Base-by-base conservation (phyloP, 129 eudicot species). In the Lactuca saligna region DNA sequence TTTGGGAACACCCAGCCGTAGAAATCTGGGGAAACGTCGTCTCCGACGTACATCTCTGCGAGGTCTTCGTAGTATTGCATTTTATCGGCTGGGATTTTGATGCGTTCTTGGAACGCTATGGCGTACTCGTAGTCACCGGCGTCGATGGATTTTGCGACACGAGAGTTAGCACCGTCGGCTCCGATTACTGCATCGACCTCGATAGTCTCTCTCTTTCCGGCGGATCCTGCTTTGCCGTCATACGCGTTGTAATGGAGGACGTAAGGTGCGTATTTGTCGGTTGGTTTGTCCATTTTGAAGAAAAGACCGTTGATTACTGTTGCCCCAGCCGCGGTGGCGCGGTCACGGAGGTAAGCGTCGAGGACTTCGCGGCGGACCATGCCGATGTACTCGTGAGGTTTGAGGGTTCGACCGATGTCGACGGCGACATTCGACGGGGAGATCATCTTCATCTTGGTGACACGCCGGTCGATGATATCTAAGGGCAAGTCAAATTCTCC, bases 81-180 rank as follows among this genome's bases (percentile, higher is more conserved):
- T 68, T 93, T 93, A 7, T 82, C 95, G 46, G 78, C 88, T 0
- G 98, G 90, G 74, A 93, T 93, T 57, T 82, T 84, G 50, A 93
- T 85, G 4, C 98, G 70, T 51, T 93, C 98, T 56, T 93, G 98
- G 11, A 89, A 93, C 0, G 99, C 99, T 3, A 94, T 94, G 1
- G 99, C 99, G 76, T 94, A 94, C 57, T 94, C 99, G 34, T 94
- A 94, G 64, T 94, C 99, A 0, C 99, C 99, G 14, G 99, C 99
- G 69, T 57, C 63, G 11, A 94, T 94, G 4, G 82, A 70, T 54
- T 94, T 94, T 0, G 99, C 99, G 20, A 94, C 99, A 3, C 97
- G 89, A 17, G 97, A 89, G 73, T 94, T 94, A 14, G 99, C 99
- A 2, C 99, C 99, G 42, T 94, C 99, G 42, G 99, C 99, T 35